Evolutionary conservation across 257 asterid genomes (phyloP).

Genomic region (Plantago major): DNA sequence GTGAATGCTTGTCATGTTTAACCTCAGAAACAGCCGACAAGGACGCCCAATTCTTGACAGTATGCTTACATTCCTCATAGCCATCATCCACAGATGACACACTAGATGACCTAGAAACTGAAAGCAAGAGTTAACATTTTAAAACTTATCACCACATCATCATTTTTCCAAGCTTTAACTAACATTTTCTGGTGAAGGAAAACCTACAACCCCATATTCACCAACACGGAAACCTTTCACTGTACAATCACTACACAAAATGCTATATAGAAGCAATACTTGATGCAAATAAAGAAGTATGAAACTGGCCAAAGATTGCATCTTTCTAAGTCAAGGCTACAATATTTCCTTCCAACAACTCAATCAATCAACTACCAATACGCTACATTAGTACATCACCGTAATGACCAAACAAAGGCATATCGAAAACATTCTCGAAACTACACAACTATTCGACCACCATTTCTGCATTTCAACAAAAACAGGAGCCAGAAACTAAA

Average conservation of each 20-base stretch:
- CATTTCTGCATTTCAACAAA: neutral
- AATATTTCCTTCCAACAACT: neutral
- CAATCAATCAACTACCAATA: neutral
- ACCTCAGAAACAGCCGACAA: conserved; percentile 50
- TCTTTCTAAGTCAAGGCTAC: neutral
- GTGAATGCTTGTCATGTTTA: conserved; percentile 54
- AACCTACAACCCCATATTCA: neutral
- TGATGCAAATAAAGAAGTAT: neutral
- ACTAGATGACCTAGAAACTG: conserved; percentile 39
- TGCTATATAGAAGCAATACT: neutral
- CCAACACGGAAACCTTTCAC: neutral
- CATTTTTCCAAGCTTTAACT: neutral
- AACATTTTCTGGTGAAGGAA: neutral
- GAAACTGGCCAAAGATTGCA: neutral
- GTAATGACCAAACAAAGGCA: neutral
- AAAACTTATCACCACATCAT: conserved; percentile 7
- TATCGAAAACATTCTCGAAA: neutral
- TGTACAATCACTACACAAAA: neutral
- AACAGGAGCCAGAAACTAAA: neutral
- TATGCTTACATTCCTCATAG: conserved; percentile 52
- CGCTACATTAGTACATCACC: neutral
- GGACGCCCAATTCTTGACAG: conserved; percentile 85
- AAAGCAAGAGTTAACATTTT: conserved; percentile 1
- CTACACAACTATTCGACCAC: neutral
- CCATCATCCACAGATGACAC: conserved; percentile 42